Evolutionary conservation across 441 rosid genomes (phyloP).

Genomic region (Pelargonium cotyledonis): DNA sequence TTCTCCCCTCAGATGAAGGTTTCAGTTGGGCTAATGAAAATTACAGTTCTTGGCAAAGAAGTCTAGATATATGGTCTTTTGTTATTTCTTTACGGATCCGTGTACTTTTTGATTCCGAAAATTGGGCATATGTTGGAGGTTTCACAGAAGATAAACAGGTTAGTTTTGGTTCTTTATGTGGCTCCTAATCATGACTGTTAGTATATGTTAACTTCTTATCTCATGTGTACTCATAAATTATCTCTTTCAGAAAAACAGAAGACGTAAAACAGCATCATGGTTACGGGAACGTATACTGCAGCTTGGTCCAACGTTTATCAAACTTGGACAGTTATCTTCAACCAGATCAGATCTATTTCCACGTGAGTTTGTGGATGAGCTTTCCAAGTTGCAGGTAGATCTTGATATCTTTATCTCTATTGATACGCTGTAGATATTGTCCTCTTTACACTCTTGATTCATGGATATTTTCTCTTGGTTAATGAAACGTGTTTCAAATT

Average conservation of each 20-base stretch:
- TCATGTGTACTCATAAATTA: not conserved
- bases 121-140: constrained; percentile 23
- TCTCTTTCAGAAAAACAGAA: constrained; percentile 18
- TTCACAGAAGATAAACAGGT: constrained; percentile 25
- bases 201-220: not conserved
- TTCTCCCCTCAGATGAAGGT: constrained; percentile 25
- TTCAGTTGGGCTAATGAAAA: constrained; percentile 28
- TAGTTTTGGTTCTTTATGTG: not conserved
- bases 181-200: not conserved
- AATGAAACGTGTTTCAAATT: too few species aligned
- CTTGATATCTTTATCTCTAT: not conserved
- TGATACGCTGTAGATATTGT: too few species aligned
- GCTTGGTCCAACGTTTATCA: constrained; percentile 28
- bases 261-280: constrained; percentile 24
- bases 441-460: not conserved
- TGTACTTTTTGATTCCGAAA: constrained; percentile 22
- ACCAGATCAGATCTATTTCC: constrained; percentile 28
- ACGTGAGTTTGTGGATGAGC: constrained; percentile 26
- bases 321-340: constrained; percentile 24
- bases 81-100: constrained; percentile 23
- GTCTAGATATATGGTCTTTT: constrained; percentile 26
- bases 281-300: constrained; percentile 25
- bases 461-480: too few species aligned
- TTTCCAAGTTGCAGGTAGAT: constrained; percentile 24
- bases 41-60: constrained; percentile 24